Conservation (phyloP, 1,284 basidiomycete genomes). For the Cutaneotrichosporon spelunceum region DNA sequence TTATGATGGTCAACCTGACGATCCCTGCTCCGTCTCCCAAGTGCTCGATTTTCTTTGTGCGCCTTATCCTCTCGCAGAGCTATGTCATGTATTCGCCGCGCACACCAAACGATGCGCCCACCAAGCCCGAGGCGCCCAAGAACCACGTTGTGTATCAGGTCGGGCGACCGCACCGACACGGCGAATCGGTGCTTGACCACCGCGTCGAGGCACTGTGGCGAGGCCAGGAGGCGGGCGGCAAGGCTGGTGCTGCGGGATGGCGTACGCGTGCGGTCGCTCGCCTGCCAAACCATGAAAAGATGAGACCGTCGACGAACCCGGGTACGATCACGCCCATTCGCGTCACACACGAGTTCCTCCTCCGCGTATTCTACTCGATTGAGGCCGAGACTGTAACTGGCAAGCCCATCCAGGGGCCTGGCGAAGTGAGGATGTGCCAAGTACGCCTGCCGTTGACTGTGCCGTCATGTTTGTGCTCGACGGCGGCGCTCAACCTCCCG, state of each 20-base stretch:
- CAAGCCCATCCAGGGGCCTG: slow-evolving; percentile 34
- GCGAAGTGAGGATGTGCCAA: slow-evolving; percentile 46
- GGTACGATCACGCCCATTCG: slow-evolving; percentile 47
- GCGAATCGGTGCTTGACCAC: slow-evolving; percentile 32
- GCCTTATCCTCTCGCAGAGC: slow-evolving; percentile 41
- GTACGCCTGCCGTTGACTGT: slow-evolving; percentile 40
- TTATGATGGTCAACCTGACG: slow-evolving; percentile 36
- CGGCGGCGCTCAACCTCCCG: slow-evolving; percentile 36
- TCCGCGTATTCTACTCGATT: slow-evolving; percentile 49
- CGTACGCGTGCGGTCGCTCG: slow-evolving; percentile 39
- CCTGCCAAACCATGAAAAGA: slow-evolving; percentile 48
- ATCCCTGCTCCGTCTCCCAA: slow-evolving; percentile 37
- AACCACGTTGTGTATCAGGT: slow-evolving; percentile 43
- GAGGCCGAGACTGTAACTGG: slow-evolving; percentile 38
- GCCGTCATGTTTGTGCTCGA: slow-evolving; percentile 44
- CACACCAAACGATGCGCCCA: slow-evolving; percentile 38
- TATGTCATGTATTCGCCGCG: slow-evolving; percentile 44
- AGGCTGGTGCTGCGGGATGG: slow-evolving; percentile 27
- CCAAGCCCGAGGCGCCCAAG: slow-evolving; percentile 32
- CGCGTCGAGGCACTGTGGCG: slow-evolving; percentile 40
- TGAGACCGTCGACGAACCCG: slow-evolving; percentile 44
- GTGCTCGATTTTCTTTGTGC: slow-evolving; percentile 47
- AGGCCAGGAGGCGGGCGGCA: slow-evolving; percentile 34
- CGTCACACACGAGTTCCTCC: slow-evolving; percentile 42
- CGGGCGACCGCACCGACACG: slow-evolving; percentile 33